phyloP scores from a whole-genome alignment of 192 early-diverging fungal genomes.

The Hyaloraphidium curvatum region DNA sequence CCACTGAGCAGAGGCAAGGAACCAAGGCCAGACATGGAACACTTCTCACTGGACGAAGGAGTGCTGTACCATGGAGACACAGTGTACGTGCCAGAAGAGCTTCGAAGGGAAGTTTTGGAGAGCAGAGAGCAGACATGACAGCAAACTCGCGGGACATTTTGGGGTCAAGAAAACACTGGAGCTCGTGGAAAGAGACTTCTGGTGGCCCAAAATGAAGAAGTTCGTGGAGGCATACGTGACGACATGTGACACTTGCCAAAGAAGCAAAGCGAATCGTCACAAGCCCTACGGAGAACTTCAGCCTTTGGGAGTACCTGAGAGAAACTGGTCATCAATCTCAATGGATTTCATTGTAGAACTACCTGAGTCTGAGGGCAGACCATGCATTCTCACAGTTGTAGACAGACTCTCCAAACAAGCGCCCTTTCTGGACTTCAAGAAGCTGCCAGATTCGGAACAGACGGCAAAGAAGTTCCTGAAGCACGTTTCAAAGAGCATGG shows the following conservation, averaged over 20 bases:
- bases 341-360: slow-evolving; percentile 24
- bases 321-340: slow-evolving; percentile 17
- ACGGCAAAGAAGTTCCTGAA: slow-evolving; percentile 10
- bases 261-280: slow-evolving; percentile 12
- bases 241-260: slow-evolving; percentile 13
- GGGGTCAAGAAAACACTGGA: slow-evolving; percentile 17
- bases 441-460: slow-evolving; percentile 4
- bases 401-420: slow-evolving; percentile 19
- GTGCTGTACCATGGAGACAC: too few relatives aligned
- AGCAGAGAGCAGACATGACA: slow-evolving; percentile 12
- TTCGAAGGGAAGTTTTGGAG: neutral
- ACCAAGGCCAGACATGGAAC: too few relatives aligned
- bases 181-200: slow-evolving; percentile 8
- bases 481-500: slow-evolving; percentile 13
- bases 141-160: slow-evolving; percentile 13
- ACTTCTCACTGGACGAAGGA: too few relatives aligned
- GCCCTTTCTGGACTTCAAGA: neutral
- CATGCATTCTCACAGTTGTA: slow-evolving; percentile 22
- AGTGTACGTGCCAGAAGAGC: too few relatives aligned
- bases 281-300: slow-evolving; percentile 16
- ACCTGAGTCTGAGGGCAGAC: slow-evolving; percentile 2
- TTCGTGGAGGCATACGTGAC: slow-evolving; percentile 14
- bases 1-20: too few relatives aligned
- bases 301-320: slow-evolving; percentile 9
- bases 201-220: slow-evolving; percentile 16